Evolutionary conservation across 2,329 filamentous ascomycete species (phyloP).

Genomic region (Xylaria sp.): DNA sequence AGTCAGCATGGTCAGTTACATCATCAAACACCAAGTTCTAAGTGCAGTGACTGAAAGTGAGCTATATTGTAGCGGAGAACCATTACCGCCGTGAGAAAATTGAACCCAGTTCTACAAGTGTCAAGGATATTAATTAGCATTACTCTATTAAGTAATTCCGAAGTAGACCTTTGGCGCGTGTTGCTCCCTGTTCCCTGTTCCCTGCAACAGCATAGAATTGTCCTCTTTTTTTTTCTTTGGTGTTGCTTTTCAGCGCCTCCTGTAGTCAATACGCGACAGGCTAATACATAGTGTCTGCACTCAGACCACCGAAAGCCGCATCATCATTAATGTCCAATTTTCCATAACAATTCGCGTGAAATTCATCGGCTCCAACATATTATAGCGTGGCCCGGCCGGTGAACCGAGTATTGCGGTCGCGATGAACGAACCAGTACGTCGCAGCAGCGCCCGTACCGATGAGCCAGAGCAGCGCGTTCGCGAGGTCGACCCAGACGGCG

Average conservation of each 20-base stretch:
- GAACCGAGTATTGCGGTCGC: constrained; percentile 59
- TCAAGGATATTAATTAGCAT: constrained; percentile 13
- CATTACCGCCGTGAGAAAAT: no score
- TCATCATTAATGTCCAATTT: not conserved
- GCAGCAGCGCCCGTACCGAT: constrained; percentile 61
- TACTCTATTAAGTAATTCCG: not conserved
- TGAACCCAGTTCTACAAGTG: no score
- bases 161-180: not conserved
- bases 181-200: not conserved
- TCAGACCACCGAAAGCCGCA: not conserved
- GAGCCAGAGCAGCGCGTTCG: constrained; percentile 78
- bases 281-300: not conserved
- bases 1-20: no score
- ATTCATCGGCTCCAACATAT: no score
- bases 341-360: no score
- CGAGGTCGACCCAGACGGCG: constrained; percentile 82
- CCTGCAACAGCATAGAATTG: not conserved
- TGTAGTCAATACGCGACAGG: not conserved
- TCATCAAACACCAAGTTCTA: no score
- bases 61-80: no score
- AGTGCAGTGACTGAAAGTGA: no score
- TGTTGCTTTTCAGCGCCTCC: not conserved
- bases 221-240: not conserved
- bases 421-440: constrained; percentile 64
- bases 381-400: constrained; percentile 63